These are phyloP conservation scores for Taiozyma sp. DNA, from an alignment of 1,139 yeast species.

Conservation along the genomic window DNA sequence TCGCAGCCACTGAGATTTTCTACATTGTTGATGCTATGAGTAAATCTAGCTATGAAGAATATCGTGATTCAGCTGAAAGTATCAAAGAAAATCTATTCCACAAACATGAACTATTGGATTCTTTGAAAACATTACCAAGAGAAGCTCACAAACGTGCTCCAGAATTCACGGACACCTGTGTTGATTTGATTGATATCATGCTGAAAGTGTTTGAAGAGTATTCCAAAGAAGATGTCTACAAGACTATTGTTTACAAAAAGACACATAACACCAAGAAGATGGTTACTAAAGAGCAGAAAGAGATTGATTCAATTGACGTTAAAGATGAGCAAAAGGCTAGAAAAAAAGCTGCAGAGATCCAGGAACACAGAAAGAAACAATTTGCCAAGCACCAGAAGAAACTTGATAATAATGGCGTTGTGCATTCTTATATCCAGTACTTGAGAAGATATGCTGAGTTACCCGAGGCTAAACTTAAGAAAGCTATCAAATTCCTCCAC, in stretches of 20 bases:
- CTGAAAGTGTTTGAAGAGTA: conserved; percentile 65
- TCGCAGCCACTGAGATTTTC: conserved; percentile 62
- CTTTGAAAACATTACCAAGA: conserved; percentile 56
- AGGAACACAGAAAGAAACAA: conserved; percentile 48
- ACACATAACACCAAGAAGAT: conserved; percentile 26
- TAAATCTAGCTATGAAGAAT: conserved; percentile 31
- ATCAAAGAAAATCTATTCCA: conserved; percentile 54
- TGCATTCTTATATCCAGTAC: conserved; percentile 32
- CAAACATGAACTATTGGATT: conserved; percentile 55
- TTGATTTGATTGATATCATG: conserved; percentile 62
- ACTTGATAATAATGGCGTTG: conserved; percentile 33
- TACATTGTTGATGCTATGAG: conserved; percentile 48
- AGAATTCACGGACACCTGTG: conserved; percentile 52
- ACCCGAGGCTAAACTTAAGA: conserved; percentile 52
- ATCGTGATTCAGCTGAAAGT: conserved; percentile 42
- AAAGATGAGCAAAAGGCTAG: conserved; percentile 39
- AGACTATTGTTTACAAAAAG: conserved; percentile 48
- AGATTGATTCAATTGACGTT: conserved; percentile 37
- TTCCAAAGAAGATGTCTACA: conserved; percentile 54
- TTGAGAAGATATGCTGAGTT: conserved; percentile 56
- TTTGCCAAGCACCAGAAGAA: conserved; percentile 34
- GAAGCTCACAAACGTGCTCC: conserved; percentile 63
- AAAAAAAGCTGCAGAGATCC: conserved; percentile 32
- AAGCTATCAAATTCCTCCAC: conserved; percentile 66
- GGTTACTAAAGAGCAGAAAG: conserved; percentile 25